A percentile compares a stretch with the other conserved stretches of the same genome.
These are phyloP conservation scores for Pestalotiopsis sp. DNA, from an alignment of 2,329 filamentous ascomycete genomes.

Conservation along the genomic window DNA sequence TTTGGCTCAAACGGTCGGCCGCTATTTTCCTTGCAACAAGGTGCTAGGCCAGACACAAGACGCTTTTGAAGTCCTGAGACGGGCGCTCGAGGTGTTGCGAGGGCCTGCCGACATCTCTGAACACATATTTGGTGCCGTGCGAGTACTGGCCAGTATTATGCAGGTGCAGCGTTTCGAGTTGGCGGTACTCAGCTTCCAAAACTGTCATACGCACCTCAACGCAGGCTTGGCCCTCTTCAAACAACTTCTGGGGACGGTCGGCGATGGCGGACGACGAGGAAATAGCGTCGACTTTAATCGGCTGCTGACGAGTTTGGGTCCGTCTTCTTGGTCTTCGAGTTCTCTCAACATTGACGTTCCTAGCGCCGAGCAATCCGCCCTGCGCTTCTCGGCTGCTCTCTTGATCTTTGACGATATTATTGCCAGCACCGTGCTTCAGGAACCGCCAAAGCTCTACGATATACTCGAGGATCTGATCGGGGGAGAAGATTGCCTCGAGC, in stretches of 20 bases:
- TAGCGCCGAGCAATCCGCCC: slow-evolving; percentile 35
- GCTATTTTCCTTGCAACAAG: slow-evolving; percentile 18
- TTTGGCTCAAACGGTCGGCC: slow-evolving; percentile 14
- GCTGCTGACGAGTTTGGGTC: slow-evolving; percentile 19
- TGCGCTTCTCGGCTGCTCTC: slow-evolving; percentile 35
- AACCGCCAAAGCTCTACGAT: slow-evolving; percentile 29
- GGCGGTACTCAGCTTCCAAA: slow-evolving; percentile 31
- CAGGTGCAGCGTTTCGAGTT: slow-evolving; percentile 36
- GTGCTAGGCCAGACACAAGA: slow-evolving; percentile 23
- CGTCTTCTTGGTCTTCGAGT: slow-evolving; percentile 17
- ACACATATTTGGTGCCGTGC: slow-evolving; percentile 22
- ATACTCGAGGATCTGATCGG: slow-evolving; percentile 26
- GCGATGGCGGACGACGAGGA: background rate
- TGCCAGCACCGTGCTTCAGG: slow-evolving; percentile 32
- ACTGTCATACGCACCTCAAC: slow-evolving; percentile 34
- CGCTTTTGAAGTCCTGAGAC: slow-evolving; percentile 21
- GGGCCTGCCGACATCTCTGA: slow-evolving; percentile 15
- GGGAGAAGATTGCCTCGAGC: slow-evolving; percentile 6
- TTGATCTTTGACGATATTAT: slow-evolving; percentile 37
- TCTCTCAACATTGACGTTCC: slow-evolving; percentile 19
- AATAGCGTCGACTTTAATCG: slow-evolving; percentile 14
- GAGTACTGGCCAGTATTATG: slow-evolving; percentile 34
- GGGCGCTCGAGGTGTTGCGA: slow-evolving; percentile 23
- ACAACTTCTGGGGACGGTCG: slow-evolving; percentile 23
- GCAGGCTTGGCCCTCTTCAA: slow-evolving; percentile 33